These are phyloP conservation scores for Oryza longistaminata DNA, from an alignment of 176 grass and related monocot genomes.

Conservation along the genomic window DNA sequence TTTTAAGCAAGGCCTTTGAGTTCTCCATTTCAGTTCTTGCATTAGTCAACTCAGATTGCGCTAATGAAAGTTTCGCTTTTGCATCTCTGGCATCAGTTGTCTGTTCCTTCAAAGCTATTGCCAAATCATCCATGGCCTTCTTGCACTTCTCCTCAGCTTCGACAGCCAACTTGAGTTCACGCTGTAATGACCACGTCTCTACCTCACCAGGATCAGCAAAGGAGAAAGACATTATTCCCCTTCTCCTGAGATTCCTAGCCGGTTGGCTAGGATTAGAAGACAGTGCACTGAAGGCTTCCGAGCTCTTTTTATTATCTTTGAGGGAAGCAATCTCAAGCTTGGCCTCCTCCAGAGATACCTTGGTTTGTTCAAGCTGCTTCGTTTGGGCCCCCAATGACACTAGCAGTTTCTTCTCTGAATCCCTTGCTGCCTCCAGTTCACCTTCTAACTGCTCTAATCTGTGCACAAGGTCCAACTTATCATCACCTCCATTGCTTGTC, in stretches of 20 bases:
- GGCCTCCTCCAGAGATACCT: constrained; percentile 72
- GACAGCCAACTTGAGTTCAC: constrained; percentile 65
- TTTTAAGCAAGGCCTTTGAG: constrained; percentile 33
- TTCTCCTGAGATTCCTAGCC: constrained; percentile 44
- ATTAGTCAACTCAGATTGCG: constrained; percentile 58
- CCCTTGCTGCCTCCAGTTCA: constrained; percentile 62
- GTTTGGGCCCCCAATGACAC: constrained; percentile 56
- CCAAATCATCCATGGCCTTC: constrained; percentile 95
- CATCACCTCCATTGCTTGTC: constrained; percentile 32
- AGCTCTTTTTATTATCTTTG: constrained; percentile 48
- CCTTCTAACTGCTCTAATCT: constrained; percentile 54
- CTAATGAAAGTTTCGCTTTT: constrained; percentile 45
- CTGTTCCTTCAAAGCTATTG: constrained; percentile 71
- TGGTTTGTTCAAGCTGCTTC: constrained; percentile 73
- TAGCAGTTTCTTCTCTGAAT: constrained; percentile 78
- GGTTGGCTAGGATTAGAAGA: constrained; percentile 30
- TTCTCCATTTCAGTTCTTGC: constrained; percentile 53
- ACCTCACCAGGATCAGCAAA: constrained; percentile 38
- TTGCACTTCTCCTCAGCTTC: constrained; percentile 88
- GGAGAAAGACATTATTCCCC: constrained; percentile 52
- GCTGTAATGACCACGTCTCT: constrained; percentile 54
- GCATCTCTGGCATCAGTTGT: constrained; percentile 49
- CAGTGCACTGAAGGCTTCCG: constrained; percentile 18
- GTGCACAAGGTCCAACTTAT: constrained; percentile 31
- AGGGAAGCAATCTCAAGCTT: constrained; percentile 69